Evolutionary conservation across 805 yeast species (phyloP).

Genomic region (Wickerhamomyces mucosus): DNA sequence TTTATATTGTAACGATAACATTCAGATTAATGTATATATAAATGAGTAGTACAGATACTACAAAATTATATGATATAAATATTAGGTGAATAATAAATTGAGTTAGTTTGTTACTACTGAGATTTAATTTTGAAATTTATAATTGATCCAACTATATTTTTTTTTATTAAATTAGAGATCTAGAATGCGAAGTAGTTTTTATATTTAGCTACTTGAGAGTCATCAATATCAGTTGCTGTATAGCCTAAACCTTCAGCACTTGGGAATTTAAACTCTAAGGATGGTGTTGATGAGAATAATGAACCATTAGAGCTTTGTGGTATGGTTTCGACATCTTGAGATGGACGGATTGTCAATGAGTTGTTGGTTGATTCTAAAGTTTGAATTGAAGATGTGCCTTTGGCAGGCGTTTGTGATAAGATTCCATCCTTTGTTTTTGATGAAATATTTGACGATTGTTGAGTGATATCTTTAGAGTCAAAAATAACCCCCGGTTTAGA

Average conservation of each 20-base stretch:
- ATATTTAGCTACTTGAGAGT: slow-evolving; percentile 8
- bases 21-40: no score
- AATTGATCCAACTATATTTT: no score
- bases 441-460: slow-evolving; percentile 1
- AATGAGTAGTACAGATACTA: no score
- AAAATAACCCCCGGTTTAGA: slow-evolving; percentile 1
- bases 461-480: background rate
- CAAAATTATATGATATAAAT: no score
- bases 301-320: background rate
- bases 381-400: background rate
- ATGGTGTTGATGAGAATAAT: background rate
- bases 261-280: slow-evolving; percentile 13
- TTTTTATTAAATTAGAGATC: no score
- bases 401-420: background rate
- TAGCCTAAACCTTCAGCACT: slow-evolving; percentile 9
- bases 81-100: no score
- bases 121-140: no score
- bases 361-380: background rate
- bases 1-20: no score
- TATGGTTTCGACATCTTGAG: slow-evolving; percentile 1
- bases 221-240: slow-evolving; percentile 12
- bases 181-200: slow-evolving; percentile 8
- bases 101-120: no score
- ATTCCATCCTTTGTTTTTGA: background rate
- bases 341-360: background rate